phyloP scores from a whole-genome alignment of 1,284 basidiomycete species.

The Apiotrichum sp. region DNA sequence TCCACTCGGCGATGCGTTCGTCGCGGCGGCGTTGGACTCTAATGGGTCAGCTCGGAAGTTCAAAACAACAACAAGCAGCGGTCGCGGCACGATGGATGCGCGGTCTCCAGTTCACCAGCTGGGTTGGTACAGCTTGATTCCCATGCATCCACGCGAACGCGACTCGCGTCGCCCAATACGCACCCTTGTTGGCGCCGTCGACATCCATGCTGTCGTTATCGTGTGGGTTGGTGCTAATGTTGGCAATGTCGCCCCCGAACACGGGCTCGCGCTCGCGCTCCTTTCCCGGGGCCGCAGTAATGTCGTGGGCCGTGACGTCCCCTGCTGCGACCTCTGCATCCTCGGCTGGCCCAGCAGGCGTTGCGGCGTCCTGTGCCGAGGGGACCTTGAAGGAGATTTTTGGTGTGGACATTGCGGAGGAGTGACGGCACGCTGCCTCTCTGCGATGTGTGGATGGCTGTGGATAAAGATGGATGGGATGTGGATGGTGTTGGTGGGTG shows the following conservation, averaged over 20 bases:
- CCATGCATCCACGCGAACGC: not conserved
- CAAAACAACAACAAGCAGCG: not conserved
- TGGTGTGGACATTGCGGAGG: constrained; percentile 36
- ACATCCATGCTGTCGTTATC: constrained; percentile 25
- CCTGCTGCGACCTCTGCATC: constrained; percentile 23
- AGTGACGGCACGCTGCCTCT: too few relatives aligned
- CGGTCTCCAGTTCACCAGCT: too few relatives aligned
- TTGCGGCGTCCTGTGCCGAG: constrained; percentile 6
- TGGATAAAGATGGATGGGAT: too few relatives aligned
- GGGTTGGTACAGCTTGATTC: too few relatives aligned
- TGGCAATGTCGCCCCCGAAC: constrained; percentile 43
- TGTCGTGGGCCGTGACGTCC: constrained; percentile 40
- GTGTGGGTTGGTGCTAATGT: constrained; percentile 32
- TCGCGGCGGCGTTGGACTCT: constrained; percentile 11
- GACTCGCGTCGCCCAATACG: not conserved
- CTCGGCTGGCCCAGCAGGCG: not conserved
- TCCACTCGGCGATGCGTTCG: constrained; percentile 9
- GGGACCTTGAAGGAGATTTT: constrained; percentile 40
- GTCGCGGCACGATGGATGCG: too few relatives aligned
- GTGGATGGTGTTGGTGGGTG: too few relatives aligned
- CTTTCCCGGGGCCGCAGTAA: constrained; percentile 44
- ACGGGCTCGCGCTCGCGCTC: constrained; percentile 46
- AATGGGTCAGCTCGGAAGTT: too few relatives aligned
- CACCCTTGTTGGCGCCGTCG: constrained; percentile 26
- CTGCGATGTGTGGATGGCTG: too few relatives aligned